These are phyloP conservation scores for Hypoxylon cercidicola DNA, from an alignment of 495 filamentous ascomycete genomes.

Conservation along the genomic window DNA sequence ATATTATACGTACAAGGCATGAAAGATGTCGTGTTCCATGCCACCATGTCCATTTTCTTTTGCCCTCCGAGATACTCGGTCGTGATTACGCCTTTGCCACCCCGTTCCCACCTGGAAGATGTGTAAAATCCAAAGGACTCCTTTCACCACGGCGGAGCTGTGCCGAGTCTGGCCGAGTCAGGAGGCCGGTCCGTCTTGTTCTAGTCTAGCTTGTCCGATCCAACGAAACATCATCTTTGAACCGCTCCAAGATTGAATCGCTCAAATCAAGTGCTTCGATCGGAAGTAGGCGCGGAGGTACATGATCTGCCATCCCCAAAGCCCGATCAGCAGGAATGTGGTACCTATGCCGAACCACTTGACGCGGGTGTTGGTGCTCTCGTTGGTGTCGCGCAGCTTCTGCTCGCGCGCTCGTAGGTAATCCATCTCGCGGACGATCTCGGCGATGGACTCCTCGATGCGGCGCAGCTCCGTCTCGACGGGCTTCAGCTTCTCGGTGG, in stretches of 20 bases:
- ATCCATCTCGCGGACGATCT: conserved; percentile 89
- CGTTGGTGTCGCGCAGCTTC: conserved; percentile 96
- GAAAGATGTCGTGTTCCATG: conserved; percentile 38
- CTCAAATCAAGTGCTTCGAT: conserved; percentile 91
- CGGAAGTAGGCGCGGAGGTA: conserved; percentile 98
- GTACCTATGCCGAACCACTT: conserved; percentile 98
- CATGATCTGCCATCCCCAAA: conserved; percentile 97
- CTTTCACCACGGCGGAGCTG: conserved; percentile 4
- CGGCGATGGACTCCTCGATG: conserved; percentile 85
- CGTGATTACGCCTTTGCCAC: conserved; percentile 25
- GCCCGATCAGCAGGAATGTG: conserved; percentile 88
- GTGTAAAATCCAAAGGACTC: conserved; percentile 11
- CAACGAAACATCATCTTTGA: conserved; percentile 1
- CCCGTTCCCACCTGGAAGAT: conserved; percentile 15
- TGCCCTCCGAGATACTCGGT: conserved; percentile 21
- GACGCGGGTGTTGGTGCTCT: conserved; percentile 98
- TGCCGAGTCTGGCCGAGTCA: conserved; percentile 10
- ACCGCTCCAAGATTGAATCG: no score
- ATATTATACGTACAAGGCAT: conserved; percentile 44
- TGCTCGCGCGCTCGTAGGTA: conserved; percentile 92
- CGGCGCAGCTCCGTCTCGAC: conserved; percentile 94
- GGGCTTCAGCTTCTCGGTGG: conserved; percentile 96
- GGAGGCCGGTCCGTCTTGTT: not conserved
- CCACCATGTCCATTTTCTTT: conserved; percentile 35
- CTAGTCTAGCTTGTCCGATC: conserved; percentile 11